Base-by-base conservation (phyloP, 2,329 filamentous ascomycete genomes). In the Fusarium kyushuense region DNA sequence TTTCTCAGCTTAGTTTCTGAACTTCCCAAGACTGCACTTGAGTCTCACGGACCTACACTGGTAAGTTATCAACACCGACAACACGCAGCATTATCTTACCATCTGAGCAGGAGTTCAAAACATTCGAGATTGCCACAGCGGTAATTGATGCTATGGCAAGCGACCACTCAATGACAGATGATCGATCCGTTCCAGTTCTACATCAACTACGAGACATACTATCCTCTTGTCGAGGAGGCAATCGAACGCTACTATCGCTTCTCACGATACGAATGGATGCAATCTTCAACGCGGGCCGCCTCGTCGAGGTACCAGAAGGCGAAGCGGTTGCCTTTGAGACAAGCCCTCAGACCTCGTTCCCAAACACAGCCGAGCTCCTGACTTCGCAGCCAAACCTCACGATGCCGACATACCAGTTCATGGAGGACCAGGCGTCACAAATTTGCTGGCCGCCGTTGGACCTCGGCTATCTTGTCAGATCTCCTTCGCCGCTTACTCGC, bases 31-130 rank as follows among this genome's bases (percentile, higher is more conserved):
- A 75, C 81, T 1, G 83, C 83, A 0, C 77, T 85, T 5, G 82
- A 85, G 60, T 82, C 83, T 0, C 84, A 85, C 54, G 83, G 84
- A 0, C 79, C 83, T 6, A 81, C 80, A 1, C 80, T 85, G 69
- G 82, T 58, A 49, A 51, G 59, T 57, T 13, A 4, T 2, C 17
- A 2, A 9, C 4, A 4, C 3, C 17, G 1, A 9, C 2, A 5
- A 4, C 1, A n/a, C 1, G 0, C 3, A 1, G 13, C 4, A 1
- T 8, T 27, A 6, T 42, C 58, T 72, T 17, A 73, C 42, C 51
- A 12, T 14, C 6, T 3, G 2, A 14, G 1, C 27, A 77, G 74
- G 76, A 84, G 68, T 81, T 81, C 67, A 84, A 84, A 49, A 82
- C 82, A 4, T 83, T 79, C 49, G 81, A 83, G 58, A 83, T 84